Evolutionary conservation across 2,329 filamentous ascomycete genomes (phyloP).

Genomic region (Fusarium compactum): DNA sequence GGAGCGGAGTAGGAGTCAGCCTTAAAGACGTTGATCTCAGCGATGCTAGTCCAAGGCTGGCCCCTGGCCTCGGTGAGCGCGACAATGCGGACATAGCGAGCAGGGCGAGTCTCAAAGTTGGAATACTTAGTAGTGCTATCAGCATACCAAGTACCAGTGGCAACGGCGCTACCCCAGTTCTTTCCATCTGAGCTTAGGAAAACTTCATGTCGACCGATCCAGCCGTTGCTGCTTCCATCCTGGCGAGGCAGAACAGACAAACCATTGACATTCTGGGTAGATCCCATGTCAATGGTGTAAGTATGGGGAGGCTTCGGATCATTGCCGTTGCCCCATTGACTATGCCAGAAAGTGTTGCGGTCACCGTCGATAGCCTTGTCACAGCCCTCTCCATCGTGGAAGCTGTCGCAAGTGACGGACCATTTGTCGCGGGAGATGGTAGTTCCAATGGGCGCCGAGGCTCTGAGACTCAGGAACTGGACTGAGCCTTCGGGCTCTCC

Average conservation of each 20-base stretch:
- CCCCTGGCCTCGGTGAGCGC: constrained; percentile 10
- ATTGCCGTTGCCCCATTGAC: not conserved
- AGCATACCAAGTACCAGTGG: constrained; percentile 28
- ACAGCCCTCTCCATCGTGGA: constrained; percentile 20
- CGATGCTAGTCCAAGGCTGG: constrained; percentile 32
- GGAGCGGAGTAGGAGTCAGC: constrained; percentile 12
- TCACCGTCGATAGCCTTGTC: constrained; percentile 31
- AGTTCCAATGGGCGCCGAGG: constrained; percentile 1
- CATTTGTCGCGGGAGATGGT: constrained; percentile 22
- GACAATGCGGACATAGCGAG: constrained; percentile 28
- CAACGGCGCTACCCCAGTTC: constrained; percentile 26
- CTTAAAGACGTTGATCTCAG: constrained; percentile 33
- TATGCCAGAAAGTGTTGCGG: constrained; percentile 28
- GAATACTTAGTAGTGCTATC: constrained; percentile 27
- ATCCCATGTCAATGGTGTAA: constrained; percentile 26
- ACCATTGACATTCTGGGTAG: constrained; percentile 22
- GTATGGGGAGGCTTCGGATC: constrained; percentile 24
- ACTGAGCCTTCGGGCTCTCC: not conserved
- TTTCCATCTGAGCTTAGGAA: constrained; percentile 27
- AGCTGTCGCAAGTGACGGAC: constrained; percentile 30
- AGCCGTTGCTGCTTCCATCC: constrained; percentile 2
- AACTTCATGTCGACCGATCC: constrained; percentile 17
- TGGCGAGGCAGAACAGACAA: constrained; percentile 31
- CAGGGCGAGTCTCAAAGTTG: constrained; percentile 30
- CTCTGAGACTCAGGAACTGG: not conserved